Base-by-base conservation (phyloP, 1,284 basidiomycete genomes). In the Anthracocystis walkeri region DNA sequence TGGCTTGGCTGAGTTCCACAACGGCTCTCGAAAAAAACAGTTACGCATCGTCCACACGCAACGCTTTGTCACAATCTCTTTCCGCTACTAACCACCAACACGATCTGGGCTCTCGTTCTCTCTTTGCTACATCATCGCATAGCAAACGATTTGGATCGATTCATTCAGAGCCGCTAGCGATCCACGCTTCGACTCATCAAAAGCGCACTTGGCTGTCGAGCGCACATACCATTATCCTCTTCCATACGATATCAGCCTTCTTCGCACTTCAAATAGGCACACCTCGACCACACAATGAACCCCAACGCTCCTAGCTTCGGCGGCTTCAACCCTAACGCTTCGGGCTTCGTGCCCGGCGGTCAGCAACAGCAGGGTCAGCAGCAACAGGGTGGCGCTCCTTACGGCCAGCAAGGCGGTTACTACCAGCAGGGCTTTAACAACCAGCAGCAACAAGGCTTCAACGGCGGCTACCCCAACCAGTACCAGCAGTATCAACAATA, bases 301-400 rank as follows among this genome's bases (percentile, higher is more conserved):
- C 83, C 83, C 25, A 85, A 85, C 81, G 83, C 83, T 59, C 75
- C 75, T 40, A 76, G 73, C 61, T 84, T 84, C 71, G 75, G 65
- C 64, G 74, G 66, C 58, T 84, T 84, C 75, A 84, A 84, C 72
- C 83, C 83, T 46, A 64, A 77, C 53, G 82, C 82, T 33, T 65
- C 64, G 38, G 82, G 82, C 67, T 85, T 85, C 54, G 75, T 79
- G 42, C 83, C 83, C 40, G 78, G 75, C 11, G 64, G 63, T 18
- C 58, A 60, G 52, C 68, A 65, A 51, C 66, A 69, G 58, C 75
- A 77, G 53, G 73, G 65, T 16, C 73, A 77, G 53, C 73, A 78
- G 52, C 75, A 72, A 53, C 72, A 79, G 48, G 57, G 52, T 16
- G 63, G 60, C 18, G 35, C 53, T 38, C 65, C 60, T 27, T 65